Evolutionary conservation across 1,139 yeast genomes (phyloP), one percentile per base, ranked within the genome.

Genomic region (Kurtzmaniella quercitrusa): DNA sequence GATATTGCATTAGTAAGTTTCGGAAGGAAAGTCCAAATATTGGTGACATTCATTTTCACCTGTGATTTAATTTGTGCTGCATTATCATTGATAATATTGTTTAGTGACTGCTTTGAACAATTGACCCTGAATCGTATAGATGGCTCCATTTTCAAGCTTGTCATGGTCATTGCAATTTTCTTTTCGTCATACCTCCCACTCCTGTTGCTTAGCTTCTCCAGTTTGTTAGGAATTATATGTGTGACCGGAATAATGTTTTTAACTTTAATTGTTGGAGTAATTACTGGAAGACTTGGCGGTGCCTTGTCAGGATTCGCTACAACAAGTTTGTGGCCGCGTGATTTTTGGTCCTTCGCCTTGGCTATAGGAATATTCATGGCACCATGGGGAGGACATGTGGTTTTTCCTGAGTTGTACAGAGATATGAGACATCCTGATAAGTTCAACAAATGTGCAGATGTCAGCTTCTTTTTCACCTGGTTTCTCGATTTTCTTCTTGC

Each of bases 311-410:
- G 95, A 0, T 84, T 94, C 1, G 79, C 78, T 55, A 38, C 50
- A 2, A 66, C 74, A 0, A 64, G 68, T 42, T 44, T 76, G 41
- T 76, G 78, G 68, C 95, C 95, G 1, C 56, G 62, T 11, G 68
- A 72, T 36, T 59, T 69, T 50, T 61, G 62, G 26, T 65, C 72
- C 36, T 70, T 82, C 4, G 70, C 87, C 21, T 65, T 85, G 32
- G 74, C 88, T 4, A 71, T 85, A 48, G 95, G 95, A 5, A 74
- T 87, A 36, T 76, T 85, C 51, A 83, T 87, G 83, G 86, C 94
- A 7, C 91, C 93, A 14, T 87, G 93, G 87, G 94, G 95, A 48
- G 95, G 95, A 2, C 95, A 87, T 60, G 89, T 94, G 1, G 87
- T 87, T 17, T 85, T 85, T 52, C 95, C 95, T 1, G 88, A 85